These are phyloP conservation scores for Peribolospora kevripleyi DNA, from an alignment of 768 basidiomycete genomes.

Conservation along the genomic window DNA sequence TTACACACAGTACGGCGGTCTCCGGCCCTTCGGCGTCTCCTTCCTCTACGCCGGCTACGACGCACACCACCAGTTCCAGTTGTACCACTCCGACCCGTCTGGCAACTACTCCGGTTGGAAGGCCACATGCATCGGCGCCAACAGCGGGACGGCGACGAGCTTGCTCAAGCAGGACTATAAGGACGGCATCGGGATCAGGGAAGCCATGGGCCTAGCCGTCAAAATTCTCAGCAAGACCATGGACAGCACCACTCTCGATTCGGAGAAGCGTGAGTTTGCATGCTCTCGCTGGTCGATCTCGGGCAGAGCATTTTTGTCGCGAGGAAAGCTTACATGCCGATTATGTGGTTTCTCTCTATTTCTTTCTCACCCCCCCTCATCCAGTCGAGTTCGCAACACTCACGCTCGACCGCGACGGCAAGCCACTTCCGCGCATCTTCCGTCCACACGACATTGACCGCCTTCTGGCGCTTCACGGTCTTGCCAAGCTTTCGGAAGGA, in stretches of 20 bases:
- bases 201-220: conserved; percentile 72
- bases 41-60: conserved; percentile 92
- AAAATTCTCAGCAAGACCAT: conserved; percentile 98
- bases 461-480: conserved; percentile 46
- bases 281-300: not conserved
- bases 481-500: conserved; percentile 42
- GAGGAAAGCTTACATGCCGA: not conserved
- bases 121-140: conserved; percentile 95
- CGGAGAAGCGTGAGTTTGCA: conserved; percentile 60
- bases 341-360: conserved; percentile 1
- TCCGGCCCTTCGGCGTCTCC: conserved; percentile 94
- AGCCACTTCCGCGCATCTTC: conserved; percentile 78
- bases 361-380: not conserved
- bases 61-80: conserved; percentile 81
- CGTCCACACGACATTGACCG: conserved; percentile 67
- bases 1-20: conserved; percentile 89
- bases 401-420: conserved; percentile 50
- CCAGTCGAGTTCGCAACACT: conserved; percentile 90
- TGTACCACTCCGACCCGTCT: conserved; percentile 94
- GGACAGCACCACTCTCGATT: conserved; percentile 89
- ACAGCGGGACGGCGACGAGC: conserved; percentile 85
- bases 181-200: conserved; percentile 72
- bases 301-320: not conserved
- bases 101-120: conserved; percentile 98
- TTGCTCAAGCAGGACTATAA: conserved; percentile 96